phyloP scores from a whole-genome alignment of 768 basidiomycete genomes.

The Pisolithus sp. region DNA sequence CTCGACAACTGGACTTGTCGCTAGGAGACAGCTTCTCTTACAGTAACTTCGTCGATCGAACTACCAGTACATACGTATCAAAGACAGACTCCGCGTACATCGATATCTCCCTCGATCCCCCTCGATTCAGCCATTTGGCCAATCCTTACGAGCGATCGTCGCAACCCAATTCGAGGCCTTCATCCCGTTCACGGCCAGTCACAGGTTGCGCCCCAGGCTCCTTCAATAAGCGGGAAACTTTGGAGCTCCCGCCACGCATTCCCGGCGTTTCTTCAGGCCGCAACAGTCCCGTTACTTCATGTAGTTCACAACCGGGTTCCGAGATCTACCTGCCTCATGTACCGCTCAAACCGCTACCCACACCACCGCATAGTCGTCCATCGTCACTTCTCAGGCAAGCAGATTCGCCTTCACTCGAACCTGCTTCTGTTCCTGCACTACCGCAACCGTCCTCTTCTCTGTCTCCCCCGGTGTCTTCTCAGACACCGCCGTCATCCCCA shows the following conservation, averaged over 20 bases:
- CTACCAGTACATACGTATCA: slow-evolving; percentile 9
- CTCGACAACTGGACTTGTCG: slow-evolving; percentile 32
- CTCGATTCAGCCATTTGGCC: slow-evolving; percentile 12
- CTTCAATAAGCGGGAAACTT: slow-evolving; percentile 6
- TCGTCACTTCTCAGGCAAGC: slow-evolving; percentile 17
- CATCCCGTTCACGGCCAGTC: neutral
- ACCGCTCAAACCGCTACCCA: slow-evolving; percentile 16
- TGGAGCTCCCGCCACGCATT: slow-evolving; percentile 22
- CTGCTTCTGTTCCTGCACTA: slow-evolving; percentile 11
- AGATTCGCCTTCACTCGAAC: slow-evolving; percentile 21
- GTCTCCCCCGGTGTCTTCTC: slow-evolving; percentile 27
- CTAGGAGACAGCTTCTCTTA: slow-evolving; percentile 30
- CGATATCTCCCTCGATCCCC: slow-evolving; percentile 24
- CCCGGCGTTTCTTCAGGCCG: slow-evolving; percentile 15
- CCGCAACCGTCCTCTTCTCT: slow-evolving; percentile 16
- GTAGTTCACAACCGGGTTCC: slow-evolving; percentile 17
- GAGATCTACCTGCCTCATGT: slow-evolving; percentile 12
- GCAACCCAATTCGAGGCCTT: neutral
- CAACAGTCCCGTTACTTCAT: slow-evolving; percentile 21
- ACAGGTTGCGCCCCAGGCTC: neutral
- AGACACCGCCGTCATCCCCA: slow-evolving; percentile 28
- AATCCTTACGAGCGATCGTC: slow-evolving; percentile 15
- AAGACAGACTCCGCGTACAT: slow-evolving; percentile 23
- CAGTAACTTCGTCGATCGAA: slow-evolving; percentile 27
- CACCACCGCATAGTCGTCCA: slow-evolving; percentile 24